phyloP scores from a whole-genome alignment of 495 filamentous ascomycete species.

The Immersiella caudata region DNA sequence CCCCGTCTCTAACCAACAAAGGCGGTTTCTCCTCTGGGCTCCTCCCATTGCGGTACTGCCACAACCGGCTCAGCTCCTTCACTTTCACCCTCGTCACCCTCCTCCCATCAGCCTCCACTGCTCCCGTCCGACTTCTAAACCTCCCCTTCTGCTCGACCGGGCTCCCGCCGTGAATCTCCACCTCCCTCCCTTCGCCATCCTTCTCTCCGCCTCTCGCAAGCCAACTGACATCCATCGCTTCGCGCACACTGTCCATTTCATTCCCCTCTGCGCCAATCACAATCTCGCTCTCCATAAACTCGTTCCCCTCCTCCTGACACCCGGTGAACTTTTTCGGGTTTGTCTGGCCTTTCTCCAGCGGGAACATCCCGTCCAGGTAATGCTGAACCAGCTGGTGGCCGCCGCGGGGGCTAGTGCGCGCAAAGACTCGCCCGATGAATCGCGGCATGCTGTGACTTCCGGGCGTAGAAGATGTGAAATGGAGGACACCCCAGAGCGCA shows the following conservation, averaged over 20 bases:
- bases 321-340: conserved; percentile 36
- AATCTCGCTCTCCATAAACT: conserved; percentile 62
- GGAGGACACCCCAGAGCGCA: conserved; percentile 71
- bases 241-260: conserved; percentile 40
- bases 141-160: conserved; percentile 25
- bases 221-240: conserved; percentile 42
- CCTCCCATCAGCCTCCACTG: conserved; percentile 8
- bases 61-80: conserved; percentile 71
- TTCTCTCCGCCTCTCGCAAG: conserved; percentile 27
- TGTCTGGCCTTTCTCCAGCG: conserved; percentile 38
- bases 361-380: conserved; percentile 82
- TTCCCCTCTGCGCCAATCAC: conserved; percentile 42
- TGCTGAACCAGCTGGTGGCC: conserved; percentile 83
- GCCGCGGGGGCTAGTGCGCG: conserved; percentile 55
- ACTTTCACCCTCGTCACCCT: conserved; percentile 50
- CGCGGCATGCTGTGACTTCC: conserved; percentile 49
- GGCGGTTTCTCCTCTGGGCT: conserved; percentile 51
- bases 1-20: conserved; percentile 18
- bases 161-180: conserved; percentile 39
- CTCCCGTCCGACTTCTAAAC: conserved; percentile 14
- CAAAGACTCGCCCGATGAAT: conserved; percentile 77
- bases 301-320: conserved; percentile 41
- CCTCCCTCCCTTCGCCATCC: conserved; percentile 26
- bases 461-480: conserved; percentile 57
- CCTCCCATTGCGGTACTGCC: conserved; percentile 71